A percentile compares a stretch with the other conserved stretches of the same genome.
These are phyloP conservation scores for Fusarium temperatum DNA, from an alignment of 2,329 filamentous ascomycete genomes.

Conservation along the genomic window DNA sequence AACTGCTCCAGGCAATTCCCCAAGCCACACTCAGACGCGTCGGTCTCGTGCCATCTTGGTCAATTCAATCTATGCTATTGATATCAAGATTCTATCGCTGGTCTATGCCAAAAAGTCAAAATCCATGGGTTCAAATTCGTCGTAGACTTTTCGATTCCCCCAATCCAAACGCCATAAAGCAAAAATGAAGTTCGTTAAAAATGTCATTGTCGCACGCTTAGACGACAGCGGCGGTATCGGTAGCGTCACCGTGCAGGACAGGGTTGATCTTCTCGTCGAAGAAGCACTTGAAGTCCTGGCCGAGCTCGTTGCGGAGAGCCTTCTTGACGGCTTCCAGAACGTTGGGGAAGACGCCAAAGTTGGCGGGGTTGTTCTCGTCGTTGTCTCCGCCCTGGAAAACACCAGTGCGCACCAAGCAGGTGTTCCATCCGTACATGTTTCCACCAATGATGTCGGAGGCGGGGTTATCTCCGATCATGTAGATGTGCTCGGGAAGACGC, in stretches of 20 bases:
- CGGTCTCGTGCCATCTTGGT: neutral
- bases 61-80: slow-evolving; percentile 33
- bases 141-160: slow-evolving; percentile 23
- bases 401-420: slow-evolving; percentile 79
- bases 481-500: slow-evolving; percentile 73
- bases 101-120: slow-evolving; percentile 33
- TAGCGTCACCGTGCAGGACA: slow-evolving; percentile 58
- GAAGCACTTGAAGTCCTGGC: slow-evolving; percentile 77
- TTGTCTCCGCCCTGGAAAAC: slow-evolving; percentile 82
- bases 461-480: slow-evolving; percentile 89
- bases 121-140: slow-evolving; percentile 21
- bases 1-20: slow-evolving; percentile 33
- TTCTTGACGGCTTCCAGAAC: slow-evolving; percentile 73
- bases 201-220: slow-evolving; percentile 1
- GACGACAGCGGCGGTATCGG: slow-evolving; percentile 36
- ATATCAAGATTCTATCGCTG: slow-evolving; percentile 39
- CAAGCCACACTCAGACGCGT: neutral
- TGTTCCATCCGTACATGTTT: slow-evolving; percentile 87
- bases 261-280: slow-evolving; percentile 79
- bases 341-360: slow-evolving; percentile 78
- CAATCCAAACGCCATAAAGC: slow-evolving; percentile 24
- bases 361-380: slow-evolving; percentile 79
- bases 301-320: slow-evolving; percentile 74
- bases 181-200: slow-evolving; percentile 8
- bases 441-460: slow-evolving; percentile 60